Evolutionary conservation across 345 rosid genomes (phyloP), one percentile per base, ranked within the genome.

Genomic region (Eucalyptus lansdowneana): DNA sequence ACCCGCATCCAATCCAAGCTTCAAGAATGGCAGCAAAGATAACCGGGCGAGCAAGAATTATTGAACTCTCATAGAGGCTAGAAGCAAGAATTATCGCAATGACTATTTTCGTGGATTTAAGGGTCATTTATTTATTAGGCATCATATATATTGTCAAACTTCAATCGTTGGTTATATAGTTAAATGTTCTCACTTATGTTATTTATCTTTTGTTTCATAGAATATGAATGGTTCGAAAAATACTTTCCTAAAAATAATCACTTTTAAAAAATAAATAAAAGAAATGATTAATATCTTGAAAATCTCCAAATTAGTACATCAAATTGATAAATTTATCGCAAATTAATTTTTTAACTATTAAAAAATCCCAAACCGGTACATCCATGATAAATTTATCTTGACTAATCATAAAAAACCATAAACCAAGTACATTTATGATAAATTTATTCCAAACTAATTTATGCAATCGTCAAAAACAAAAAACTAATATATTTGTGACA

Each of bases 371-470:
- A 53, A 53, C 1, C 0, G 1, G 5, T 53, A 53, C 5, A 53
- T 3, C 5, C 1, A 1, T 53, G 11, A 53, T 2, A 53, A 53
- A 53, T 53, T 53, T 53, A 21, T 9, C 25, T 0, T 0, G 5
- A 21, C 2, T 53, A 4, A 53, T 53, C 5, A 53, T 21, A 53
- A 53, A 21, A 53, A 7, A 21, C 4, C 11, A 0, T 53, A 53
- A 8, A 21, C 5, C 0, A 0, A 0, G 2, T 21, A 19, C 1
- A 19, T 3, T 53, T 53, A 4, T 53, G 1, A 53, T 0, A 53
- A 19, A 53, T 53, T 7, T 8, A 53, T 8, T 7, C 2, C 11
- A 53, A 53, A 53, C 11, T 21, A 53, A 53, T 53, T 53, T 53
- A 53, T 53, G 0, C 5, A 0, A 53, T 2, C 0, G 5, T 53